These are phyloP conservation scores for Lycium barbarum DNA, from an alignment of 257 asterid genomes.

Conservation along the genomic window DNA sequence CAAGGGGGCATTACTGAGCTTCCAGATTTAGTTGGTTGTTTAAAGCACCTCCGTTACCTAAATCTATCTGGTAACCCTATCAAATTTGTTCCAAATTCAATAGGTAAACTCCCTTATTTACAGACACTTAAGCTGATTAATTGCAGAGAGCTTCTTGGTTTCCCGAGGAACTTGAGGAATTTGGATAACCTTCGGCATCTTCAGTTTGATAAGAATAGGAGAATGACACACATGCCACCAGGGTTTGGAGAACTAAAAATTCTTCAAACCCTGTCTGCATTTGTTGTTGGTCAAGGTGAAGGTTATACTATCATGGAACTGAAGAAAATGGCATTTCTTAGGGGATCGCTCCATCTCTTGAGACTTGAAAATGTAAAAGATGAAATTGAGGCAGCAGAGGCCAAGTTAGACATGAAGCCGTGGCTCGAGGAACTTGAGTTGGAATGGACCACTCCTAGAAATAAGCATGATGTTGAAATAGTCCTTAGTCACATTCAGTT, in stretches of 20 bases:
- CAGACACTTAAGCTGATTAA: neutral
- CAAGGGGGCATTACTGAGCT: conserved; percentile 42
- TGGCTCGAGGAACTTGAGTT: conserved; percentile 43
- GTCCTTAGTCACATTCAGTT: conserved; percentile 51
- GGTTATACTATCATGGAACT: neutral
- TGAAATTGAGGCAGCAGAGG: conserved; percentile 39
- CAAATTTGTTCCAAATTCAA: conserved; percentile 40
- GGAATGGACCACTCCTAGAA: conserved; percentile 40
- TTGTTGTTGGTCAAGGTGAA: neutral
- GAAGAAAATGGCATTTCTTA: neutral
- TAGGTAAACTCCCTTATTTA: neutral
- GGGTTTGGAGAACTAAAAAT: neutral
- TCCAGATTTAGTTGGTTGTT: conserved; percentile 36
- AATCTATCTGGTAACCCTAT: conserved; percentile 50
- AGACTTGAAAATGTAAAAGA: conserved; percentile 39
- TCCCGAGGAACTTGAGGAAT: neutral
- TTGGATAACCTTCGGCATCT: neutral
- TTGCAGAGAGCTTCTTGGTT: neutral
- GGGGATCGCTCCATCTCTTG: neutral
- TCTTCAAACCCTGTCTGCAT: neutral
- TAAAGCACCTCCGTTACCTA: conserved; percentile 57
- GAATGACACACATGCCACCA: neutral
- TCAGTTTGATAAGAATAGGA: neutral
- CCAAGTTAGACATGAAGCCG: conserved; percentile 41
- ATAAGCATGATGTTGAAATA: conserved; percentile 31